These are phyloP conservation scores for Purshia tridentata DNA, from an alignment of 306 rosid species.

Conservation along the genomic window DNA sequence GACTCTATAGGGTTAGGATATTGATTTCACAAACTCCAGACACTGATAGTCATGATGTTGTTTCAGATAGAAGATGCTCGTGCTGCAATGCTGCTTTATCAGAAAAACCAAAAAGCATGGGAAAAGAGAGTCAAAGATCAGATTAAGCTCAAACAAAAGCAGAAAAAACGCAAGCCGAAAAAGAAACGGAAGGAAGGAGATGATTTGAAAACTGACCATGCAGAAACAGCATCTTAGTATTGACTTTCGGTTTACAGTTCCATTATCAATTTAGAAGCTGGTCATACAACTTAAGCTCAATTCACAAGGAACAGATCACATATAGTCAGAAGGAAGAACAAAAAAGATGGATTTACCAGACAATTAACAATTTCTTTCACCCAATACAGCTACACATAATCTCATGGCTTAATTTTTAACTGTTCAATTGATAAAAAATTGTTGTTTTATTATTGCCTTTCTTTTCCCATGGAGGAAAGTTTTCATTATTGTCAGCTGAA, in stretches of 20 bases:
- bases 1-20: background rate
- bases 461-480: background rate
- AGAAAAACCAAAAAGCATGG: constrained; percentile 71
- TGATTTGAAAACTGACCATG: constrained; percentile 20
- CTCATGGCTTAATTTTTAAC: background rate
- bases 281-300: background rate
- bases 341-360: background rate
- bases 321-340: constrained; percentile 1
- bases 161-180: constrained; percentile 62
- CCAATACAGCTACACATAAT: background rate
- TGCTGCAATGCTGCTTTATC: constrained; percentile 91
- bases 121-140: constrained; percentile 68
- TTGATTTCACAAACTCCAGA: background rate
- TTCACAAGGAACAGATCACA: background rate
- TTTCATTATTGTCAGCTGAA: background rate
- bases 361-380: background rate
- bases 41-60: background rate
- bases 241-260: background rate
- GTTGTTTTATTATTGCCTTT: background rate
- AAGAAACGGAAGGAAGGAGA: constrained; percentile 53
- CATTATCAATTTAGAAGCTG: background rate
- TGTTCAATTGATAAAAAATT: background rate
- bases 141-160: constrained; percentile 54
- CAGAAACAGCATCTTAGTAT: constrained; percentile 30
- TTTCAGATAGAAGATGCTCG: constrained; percentile 85